Evolutionary conservation across 139 green algal genomes (phyloP).

Genomic region (Edaphochlamys debaryana): DNA sequence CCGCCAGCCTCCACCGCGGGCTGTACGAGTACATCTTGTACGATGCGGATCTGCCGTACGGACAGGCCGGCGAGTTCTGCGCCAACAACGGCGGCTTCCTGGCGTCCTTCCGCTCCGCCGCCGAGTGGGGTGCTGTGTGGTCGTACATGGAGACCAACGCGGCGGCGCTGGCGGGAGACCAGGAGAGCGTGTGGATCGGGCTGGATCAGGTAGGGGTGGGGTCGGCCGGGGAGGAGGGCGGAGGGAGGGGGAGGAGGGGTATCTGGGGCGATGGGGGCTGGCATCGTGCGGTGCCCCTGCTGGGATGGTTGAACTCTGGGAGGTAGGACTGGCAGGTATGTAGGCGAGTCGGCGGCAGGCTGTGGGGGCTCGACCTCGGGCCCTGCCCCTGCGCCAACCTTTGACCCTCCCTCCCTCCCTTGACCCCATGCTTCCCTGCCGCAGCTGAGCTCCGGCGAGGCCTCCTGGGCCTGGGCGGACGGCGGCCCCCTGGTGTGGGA

Average conservation of each 20-base stretch:
- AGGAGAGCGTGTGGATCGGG: constrained; percentile 23
- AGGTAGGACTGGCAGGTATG: too few relatives aligned
- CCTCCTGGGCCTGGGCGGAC: constrained; percentile 16
- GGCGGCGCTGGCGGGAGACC: not conserved
- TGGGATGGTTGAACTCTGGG: too few relatives aligned
- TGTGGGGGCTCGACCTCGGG: too few relatives aligned
- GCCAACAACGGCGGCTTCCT: constrained; percentile 13
- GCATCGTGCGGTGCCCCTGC: too few relatives aligned
- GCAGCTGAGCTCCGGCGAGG: constrained; percentile 16
- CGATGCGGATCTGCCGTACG: constrained; percentile 1
- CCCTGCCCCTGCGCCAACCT: too few relatives aligned
- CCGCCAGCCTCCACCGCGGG: not conserved
- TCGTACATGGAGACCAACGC: not conserved
- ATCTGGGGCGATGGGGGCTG: too few relatives aligned
- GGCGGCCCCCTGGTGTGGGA: constrained; percentile 21
- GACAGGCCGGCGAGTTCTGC: not conserved
- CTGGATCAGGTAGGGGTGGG: constrained; percentile 2
- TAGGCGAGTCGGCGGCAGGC: too few relatives aligned
- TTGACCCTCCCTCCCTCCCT: not conserved
- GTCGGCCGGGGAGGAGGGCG: not conserved
- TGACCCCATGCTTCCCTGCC: too few relatives aligned
- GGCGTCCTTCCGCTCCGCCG: constrained; percentile 26
- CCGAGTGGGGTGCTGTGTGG: constrained; percentile 5
- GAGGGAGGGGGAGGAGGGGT: not conserved
- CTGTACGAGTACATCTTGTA: constrained; percentile 30